These are phyloP conservation scores for Gastroboletus turbinatus DNA, from an alignment of 1,284 basidiomycete species.

Conservation along the genomic window DNA sequence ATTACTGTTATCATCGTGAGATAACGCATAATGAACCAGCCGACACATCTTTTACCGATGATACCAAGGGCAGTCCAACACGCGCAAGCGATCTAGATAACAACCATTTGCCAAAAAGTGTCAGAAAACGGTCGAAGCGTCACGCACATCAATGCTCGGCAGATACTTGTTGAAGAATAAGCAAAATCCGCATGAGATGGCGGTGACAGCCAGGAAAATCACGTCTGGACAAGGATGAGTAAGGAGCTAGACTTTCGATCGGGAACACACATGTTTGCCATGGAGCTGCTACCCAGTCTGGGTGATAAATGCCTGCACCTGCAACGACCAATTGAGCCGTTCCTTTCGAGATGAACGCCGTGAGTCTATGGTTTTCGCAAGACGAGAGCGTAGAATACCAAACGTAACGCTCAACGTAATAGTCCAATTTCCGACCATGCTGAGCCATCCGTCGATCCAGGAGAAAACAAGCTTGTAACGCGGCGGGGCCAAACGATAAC, in stretches of 20 bases:
- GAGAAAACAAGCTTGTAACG: slow-evolving; percentile 43
- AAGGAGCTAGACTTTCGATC: neutral
- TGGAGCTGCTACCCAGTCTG: slow-evolving; percentile 46
- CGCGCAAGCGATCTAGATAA: slow-evolving; percentile 46
- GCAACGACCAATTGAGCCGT: slow-evolving; percentile 52
- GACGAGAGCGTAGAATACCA: slow-evolving; percentile 29
- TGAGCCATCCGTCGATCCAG: slow-evolving; percentile 61
- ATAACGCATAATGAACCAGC: neutral
- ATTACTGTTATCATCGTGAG: slow-evolving; percentile 38
- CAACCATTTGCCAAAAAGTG: neutral
- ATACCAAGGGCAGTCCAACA: slow-evolving; percentile 54
- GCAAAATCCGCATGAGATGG: slow-evolving; percentile 43
- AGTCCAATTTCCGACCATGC: slow-evolving; percentile 56
- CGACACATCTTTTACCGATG: slow-evolving; percentile 36
- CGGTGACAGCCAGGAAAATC: slow-evolving; percentile 49
- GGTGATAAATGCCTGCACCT: slow-evolving; percentile 48
- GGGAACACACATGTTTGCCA: slow-evolving; percentile 50
- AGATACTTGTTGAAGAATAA: slow-evolving; percentile 48
- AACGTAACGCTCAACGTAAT: slow-evolving; percentile 53
- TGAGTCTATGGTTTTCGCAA: slow-evolving; percentile 1
- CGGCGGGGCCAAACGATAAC: slow-evolving; percentile 48
- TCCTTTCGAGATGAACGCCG: slow-evolving; percentile 33
- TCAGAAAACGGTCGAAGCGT: neutral
- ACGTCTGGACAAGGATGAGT: slow-evolving; percentile 38
- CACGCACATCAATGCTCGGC: slow-evolving; percentile 49